Evolutionary conservation across 192 early-diverging fungal species (phyloP), one percentile per base, ranked within the genome.

Genomic region (Coemansia sp.): DNA sequence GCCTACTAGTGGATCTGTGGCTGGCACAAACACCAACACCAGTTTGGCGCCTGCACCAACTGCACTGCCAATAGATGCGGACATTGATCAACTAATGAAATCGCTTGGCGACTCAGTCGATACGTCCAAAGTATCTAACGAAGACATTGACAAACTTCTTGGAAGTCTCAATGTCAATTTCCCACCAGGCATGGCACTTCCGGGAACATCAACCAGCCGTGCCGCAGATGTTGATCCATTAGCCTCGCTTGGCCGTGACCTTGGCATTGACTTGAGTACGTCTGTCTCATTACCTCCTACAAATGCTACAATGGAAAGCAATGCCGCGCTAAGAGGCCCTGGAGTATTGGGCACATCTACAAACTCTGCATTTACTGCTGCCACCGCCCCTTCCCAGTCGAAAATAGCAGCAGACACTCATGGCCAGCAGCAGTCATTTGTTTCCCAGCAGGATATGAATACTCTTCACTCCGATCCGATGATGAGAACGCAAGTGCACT

Each of bases 1-100:
- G 8, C 60, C 70, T 6, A 40, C 63, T 20, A 63, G 64, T 55
- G 25, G 53, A 35, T n/a, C 40, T 8, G 39, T 43, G 26, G 21
- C 23, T 2, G 43, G 52, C 20, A n/a, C 42, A 13, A 57, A 46
- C 37, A 39, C 35, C 21, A 45, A 31, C 10, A 53, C 40, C 23
- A 61, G 25, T 21, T 3, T 52, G 48, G 21, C 58, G 16, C 31
- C 34, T 31, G 29, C 64, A 45, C 26, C 61, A 4, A 67, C 79
- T 2, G 4, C 73, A 29, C 58, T 71, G 0, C 73, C 79, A 21
- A 52, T 75, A 18, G 72, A 69, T 29, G 26, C 73, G 2, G 79
- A 81, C 33, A 59, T 81, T 43, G 79, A 81, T 40, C 66, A 75
- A 67, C 66, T 81, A 20, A 75, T 81, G 72, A 68, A 64, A 23